These are phyloP conservation scores for Polyporus tsugae DNA, from an alignment of 1,284 basidiomycete species.

Conservation along the genomic window DNA sequence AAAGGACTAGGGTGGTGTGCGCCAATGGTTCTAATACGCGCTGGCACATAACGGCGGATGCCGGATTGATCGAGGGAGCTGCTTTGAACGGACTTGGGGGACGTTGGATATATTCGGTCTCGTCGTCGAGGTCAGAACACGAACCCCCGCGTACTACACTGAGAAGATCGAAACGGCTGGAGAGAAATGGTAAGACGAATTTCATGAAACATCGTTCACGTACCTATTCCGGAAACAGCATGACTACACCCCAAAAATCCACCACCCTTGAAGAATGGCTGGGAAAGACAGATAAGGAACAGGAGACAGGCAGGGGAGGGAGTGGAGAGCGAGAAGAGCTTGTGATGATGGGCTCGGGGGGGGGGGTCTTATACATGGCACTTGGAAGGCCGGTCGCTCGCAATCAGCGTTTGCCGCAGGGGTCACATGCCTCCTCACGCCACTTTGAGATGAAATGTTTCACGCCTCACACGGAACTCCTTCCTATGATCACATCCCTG, in stretches of 20 bases:
- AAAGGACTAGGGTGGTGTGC: neutral
- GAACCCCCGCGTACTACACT: neutral
- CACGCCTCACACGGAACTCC: neutral
- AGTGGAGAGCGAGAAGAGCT: neutral
- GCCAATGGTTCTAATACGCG: neutral
- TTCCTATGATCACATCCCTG: neutral
- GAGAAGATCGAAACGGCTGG: neutral
- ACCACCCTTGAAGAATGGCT: neutral
- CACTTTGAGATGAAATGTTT: neutral
- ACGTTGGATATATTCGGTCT: too few relatives aligned
- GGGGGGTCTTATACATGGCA: neutral
- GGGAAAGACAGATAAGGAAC: neutral
- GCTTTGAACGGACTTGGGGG: too few relatives aligned
- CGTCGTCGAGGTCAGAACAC: neutral
- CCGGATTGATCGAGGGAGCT: too few relatives aligned
- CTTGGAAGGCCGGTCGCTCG: neutral
- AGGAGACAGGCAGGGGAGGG: neutral
- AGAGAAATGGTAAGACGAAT: neutral
- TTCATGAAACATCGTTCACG: neutral
- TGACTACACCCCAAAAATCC: neutral
- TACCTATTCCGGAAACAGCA: neutral
- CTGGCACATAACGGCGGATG: neutral
- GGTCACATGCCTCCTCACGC: neutral
- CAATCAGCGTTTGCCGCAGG: neutral
- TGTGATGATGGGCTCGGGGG: neutral